Conservation (phyloP, 345 rosid species). For the Salix arbutifolia region DNA sequence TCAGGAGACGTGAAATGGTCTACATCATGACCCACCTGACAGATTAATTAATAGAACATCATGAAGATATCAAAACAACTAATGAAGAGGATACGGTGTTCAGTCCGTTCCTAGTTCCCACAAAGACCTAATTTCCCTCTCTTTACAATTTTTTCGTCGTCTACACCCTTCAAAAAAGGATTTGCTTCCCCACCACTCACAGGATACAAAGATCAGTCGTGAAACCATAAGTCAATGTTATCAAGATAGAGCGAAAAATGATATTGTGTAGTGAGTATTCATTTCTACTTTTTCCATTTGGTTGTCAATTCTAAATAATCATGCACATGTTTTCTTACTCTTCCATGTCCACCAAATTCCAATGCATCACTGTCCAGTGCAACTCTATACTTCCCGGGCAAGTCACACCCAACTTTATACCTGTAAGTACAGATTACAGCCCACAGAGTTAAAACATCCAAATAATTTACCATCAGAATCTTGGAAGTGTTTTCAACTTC, state of each 20-base stretch:
- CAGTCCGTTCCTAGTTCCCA: no score
- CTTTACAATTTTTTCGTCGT: no score
- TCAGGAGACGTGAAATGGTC: constrained; percentile 75
- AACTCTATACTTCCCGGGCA: constrained; percentile 75
- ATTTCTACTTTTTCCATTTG: no score
- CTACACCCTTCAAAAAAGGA: no score
- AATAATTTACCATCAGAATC: neutral
- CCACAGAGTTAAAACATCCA: neutral
- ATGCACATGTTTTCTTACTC: constrained; percentile 40
- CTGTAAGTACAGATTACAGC: constrained; percentile 36
- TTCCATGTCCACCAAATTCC: constrained; percentile 73
- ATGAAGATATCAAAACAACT: neutral
- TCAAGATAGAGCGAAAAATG: no score
- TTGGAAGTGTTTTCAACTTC: neutral
- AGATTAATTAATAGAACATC: constrained; percentile 6
- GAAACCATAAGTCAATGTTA: no score
- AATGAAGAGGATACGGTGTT: neutral
- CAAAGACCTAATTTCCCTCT: no score
- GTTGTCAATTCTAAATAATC: neutral
- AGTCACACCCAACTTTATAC: constrained; percentile 73
- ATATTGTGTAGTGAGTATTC: no score
- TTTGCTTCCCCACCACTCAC: no score
- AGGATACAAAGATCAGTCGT: no score
- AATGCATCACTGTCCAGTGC: constrained; percentile 68
- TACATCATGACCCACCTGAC: constrained; percentile 59